Evolutionary conservation across 306 rosid species (phyloP).

Genomic region (Nissolia schottii): DNA sequence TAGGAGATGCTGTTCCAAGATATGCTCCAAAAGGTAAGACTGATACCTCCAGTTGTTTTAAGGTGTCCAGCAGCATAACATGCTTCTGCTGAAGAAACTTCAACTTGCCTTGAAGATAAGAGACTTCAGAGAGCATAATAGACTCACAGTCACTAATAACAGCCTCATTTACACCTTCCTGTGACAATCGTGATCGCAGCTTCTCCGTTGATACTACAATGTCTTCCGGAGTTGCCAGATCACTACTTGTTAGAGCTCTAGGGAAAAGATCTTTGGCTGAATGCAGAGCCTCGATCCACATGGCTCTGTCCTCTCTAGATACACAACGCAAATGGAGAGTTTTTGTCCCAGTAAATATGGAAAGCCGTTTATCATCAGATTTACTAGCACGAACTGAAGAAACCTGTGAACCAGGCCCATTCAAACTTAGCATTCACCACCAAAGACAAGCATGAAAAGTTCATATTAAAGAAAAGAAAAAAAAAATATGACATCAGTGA

Average conservation of each 20-base stretch:
- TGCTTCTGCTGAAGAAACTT: slow-evolving; percentile 81
- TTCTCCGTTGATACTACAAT: slow-evolving; percentile 88
- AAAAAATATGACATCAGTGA: slow-evolving; percentile 10
- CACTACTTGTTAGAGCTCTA: slow-evolving; percentile 62
- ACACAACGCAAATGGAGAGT: slow-evolving; percentile 87
- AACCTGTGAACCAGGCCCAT: slow-evolving; percentile 59
- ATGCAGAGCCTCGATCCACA: slow-evolving; percentile 86
- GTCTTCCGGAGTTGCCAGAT: slow-evolving; percentile 72
- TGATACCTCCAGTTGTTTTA: slow-evolving; percentile 87
- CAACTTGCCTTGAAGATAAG: slow-evolving; percentile 72
- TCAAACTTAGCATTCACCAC: slow-evolving; percentile 26
- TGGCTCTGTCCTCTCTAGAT: slow-evolving; percentile 79
- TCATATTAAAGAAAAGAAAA: background rate
- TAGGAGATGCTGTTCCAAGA: background rate
- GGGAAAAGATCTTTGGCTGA: slow-evolving; percentile 94
- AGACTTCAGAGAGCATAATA: slow-evolving; percentile 80
- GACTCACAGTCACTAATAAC: slow-evolving; percentile 83
- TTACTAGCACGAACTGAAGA: slow-evolving; percentile 95
- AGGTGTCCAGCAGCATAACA: slow-evolving; percentile 66
- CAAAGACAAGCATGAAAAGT: slow-evolving; percentile 7
- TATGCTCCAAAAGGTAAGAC: slow-evolving; percentile 6
- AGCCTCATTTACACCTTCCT: slow-evolving; percentile 73
- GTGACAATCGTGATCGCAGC: slow-evolving; percentile 63
- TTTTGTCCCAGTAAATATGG: slow-evolving; percentile 91
- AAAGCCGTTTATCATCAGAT: slow-evolving; percentile 93